Percentiles rank a stretch among this genome's conserved stretches.
Conservation (phyloP, 345 rosid genomes). For the Physaria fendleri region DNA sequence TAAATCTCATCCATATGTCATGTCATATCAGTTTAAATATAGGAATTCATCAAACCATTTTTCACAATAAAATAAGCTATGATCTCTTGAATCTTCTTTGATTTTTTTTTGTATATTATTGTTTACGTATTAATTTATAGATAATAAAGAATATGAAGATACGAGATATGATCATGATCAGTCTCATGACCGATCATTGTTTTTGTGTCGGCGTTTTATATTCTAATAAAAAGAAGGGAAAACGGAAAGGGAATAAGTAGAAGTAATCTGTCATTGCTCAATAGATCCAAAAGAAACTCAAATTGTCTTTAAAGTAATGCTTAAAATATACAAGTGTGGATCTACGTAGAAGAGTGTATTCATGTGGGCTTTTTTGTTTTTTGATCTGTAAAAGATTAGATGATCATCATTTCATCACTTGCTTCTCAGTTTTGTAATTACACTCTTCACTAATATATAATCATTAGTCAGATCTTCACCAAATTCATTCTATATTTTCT, state of each 20-base stretch:
- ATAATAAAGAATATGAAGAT: constrained; percentile 27
- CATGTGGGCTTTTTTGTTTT: constrained; percentile 25
- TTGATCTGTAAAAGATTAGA: constrained; percentile 27
- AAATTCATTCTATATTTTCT: background rate
- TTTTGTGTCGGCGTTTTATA: constrained; percentile 32
- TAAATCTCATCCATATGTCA: background rate
- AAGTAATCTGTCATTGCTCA: constrained; percentile 21
- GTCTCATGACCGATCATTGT: constrained; percentile 26
- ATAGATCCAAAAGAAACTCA: constrained; percentile 16
- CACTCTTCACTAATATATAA: constrained; percentile 11
- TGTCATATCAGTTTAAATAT: background rate
- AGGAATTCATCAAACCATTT: background rate
- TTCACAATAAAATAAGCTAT: background rate
- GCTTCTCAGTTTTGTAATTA: constrained; percentile 22
- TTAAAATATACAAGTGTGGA: constrained; percentile 7
- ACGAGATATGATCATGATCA: constrained; percentile 25
- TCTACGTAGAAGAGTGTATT: constrained; percentile 25
- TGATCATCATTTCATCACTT: constrained; percentile 30
- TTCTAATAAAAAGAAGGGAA: constrained; percentile 12
- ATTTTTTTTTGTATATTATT: constrained; percentile 23
- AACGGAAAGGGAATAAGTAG: constrained; percentile 5
- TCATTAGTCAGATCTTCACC: background rate
- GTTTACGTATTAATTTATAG: constrained; percentile 17
- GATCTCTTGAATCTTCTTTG: constrained; percentile 30
- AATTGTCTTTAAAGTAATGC: constrained; percentile 16